These are phyloP conservation scores for Solanum sitiens DNA, from an alignment of 257 asterid genomes.

Conservation along the genomic window DNA sequence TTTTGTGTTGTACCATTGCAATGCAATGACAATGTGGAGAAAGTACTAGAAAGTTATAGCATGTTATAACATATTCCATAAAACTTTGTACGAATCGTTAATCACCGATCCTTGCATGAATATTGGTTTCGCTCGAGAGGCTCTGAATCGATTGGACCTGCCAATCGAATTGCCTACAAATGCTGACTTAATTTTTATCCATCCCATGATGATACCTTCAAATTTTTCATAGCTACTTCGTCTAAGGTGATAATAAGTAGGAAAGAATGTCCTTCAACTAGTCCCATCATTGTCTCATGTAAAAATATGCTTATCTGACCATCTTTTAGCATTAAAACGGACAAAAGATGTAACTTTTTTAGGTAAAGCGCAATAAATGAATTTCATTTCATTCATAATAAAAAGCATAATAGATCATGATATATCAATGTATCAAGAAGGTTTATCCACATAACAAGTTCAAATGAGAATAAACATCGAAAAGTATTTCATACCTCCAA, in stretches of 20 bases:
- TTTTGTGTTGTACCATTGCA: background rate
- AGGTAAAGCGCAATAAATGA: too few relatives aligned
- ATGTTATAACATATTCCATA: too few relatives aligned
- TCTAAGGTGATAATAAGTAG: background rate
- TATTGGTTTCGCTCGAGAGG: too few relatives aligned
- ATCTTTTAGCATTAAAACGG: background rate
- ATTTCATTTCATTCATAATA: background rate
- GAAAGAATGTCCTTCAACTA: background rate
- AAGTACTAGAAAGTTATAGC: background rate
- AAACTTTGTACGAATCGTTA: too few relatives aligned
- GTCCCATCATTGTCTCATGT: background rate
- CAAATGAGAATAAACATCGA: background rate
- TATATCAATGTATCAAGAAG: background rate
- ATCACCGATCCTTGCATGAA: too few relatives aligned
- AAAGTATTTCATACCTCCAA: constrained; percentile 61
- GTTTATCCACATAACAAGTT: background rate
- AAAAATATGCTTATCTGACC: background rate
- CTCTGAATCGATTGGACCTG: too few relatives aligned
- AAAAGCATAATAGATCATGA: too few relatives aligned
- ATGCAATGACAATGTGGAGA: background rate
- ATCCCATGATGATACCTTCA: background rate
- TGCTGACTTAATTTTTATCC: background rate
- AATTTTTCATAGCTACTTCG: too few relatives aligned
- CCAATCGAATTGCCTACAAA: too few relatives aligned
- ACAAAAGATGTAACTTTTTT: background rate